Conservation (phyloP, 768 basidiomycete genomes). For the Strobilomyces echinocephalus region DNA sequence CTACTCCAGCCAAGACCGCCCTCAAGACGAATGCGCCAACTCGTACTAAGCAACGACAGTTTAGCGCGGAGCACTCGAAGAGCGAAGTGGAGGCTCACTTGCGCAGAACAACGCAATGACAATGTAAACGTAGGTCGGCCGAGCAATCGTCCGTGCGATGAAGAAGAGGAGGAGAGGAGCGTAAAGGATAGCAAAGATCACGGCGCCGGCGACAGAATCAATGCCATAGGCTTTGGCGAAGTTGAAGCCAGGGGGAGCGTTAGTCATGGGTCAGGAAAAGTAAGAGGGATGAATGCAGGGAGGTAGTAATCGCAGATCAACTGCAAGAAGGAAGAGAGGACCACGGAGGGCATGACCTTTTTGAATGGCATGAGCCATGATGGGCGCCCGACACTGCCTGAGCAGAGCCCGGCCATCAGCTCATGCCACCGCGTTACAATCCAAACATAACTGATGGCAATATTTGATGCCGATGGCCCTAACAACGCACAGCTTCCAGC, state of each 20-base stretch:
- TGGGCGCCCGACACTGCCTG: conserved; percentile 7
- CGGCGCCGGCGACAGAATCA: conserved; percentile 29
- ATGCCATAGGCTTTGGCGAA: conserved; percentile 25
- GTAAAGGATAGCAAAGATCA: conserved; percentile 31
- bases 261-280: conserved; percentile 11
- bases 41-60: conserved; percentile 19
- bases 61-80: not conserved
- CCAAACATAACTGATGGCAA: not conserved
- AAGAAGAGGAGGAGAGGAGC: conserved; percentile 23
- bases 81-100: conserved; percentile 14
- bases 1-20: conserved; percentile 25
- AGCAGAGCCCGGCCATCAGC: not conserved
- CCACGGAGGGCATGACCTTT: conserved; percentile 3
- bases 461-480: not conserved
- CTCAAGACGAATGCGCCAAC: conserved; percentile 29
- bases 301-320: conserved; percentile 17
- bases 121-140: conserved; percentile 27
- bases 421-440: not conserved
- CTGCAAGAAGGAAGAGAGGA: conserved; percentile 3
- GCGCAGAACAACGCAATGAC: conserved; percentile 27
- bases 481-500: no score
- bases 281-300: not conserved
- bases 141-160: conserved; percentile 16
- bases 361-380: conserved; percentile 3
- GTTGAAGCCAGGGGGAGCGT: conserved; percentile 18